Evolutionary conservation across 371 early-diverging fungal species (phyloP).

Genomic region (Massospora cicadina): DNA sequence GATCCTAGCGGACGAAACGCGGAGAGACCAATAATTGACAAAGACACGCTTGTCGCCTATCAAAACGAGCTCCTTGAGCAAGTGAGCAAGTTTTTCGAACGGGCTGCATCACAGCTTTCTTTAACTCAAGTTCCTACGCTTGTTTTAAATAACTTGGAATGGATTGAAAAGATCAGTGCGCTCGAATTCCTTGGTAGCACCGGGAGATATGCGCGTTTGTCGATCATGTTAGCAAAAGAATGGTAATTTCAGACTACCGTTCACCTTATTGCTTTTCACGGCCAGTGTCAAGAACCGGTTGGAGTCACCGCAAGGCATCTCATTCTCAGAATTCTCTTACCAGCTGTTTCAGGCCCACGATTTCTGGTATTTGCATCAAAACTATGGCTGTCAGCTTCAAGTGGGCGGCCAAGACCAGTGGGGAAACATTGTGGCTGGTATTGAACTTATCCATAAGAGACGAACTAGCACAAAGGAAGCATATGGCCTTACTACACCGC

Average conservation of each 20-base stretch:
- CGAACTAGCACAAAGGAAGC: constrained; percentile 21
- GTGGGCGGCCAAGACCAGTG: constrained; percentile 94
- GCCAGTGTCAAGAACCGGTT: constrained; percentile 53
- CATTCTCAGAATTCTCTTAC: constrained; percentile 91
- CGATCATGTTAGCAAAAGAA: constrained; percentile 73
- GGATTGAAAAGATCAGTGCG: constrained; percentile 61
- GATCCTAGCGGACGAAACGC: constrained; percentile 78
- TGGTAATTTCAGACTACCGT: constrained; percentile 25
- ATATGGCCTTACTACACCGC: constrained; percentile 75
- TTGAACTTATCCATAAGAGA: constrained; percentile 65
- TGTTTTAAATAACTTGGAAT: constrained; percentile 64
- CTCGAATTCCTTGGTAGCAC: constrained; percentile 59
- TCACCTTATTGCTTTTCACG: background rate
- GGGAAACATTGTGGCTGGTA: constrained; percentile 92
- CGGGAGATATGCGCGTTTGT: constrained; percentile 64
- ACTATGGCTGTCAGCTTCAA: constrained; percentile 48
- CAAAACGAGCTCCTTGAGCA: constrained; percentile 45
- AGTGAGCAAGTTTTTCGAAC: constrained; percentile 44
- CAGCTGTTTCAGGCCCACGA: constrained; percentile 91
- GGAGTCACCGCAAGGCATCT: constrained; percentile 66
- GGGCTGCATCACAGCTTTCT: constrained; percentile 31
- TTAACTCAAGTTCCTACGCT: constrained; percentile 23
- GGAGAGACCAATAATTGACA: constrained; percentile 50
- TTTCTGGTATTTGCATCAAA: constrained; percentile 60
- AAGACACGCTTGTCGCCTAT: constrained; percentile 37